Conservation (phyloP, 176 grass and related monocot species). For the Aegilops longissima region DNA sequence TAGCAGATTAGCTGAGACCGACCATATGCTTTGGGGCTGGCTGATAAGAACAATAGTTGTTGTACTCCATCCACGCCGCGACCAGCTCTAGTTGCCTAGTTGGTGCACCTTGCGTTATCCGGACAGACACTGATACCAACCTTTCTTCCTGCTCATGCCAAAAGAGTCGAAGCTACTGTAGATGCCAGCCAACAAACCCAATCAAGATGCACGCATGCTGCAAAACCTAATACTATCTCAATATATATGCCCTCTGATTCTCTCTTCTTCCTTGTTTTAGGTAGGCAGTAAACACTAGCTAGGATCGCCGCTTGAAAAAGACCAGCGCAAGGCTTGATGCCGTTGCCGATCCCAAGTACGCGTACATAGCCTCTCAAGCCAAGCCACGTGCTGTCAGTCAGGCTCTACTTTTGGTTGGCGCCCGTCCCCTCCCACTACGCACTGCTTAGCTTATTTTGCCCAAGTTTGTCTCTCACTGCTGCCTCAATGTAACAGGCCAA, state of each 20-base stretch:
- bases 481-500: slow-evolving; percentile 26
- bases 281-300: background rate
- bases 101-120: background rate
- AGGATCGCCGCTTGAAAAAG: background rate
- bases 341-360: background rate
- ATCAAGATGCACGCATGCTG: background rate
- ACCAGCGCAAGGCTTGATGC: background rate
- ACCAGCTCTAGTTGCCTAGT: background rate
- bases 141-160: background rate
- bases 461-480: background rate
- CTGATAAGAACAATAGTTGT: too few species aligned
- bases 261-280: background rate
- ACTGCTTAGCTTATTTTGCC: background rate
- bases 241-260: background rate
- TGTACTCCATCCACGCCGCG: background rate
- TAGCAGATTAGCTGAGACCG: background rate
- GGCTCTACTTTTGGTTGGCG: slow-evolving; percentile 17
- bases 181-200: background rate
- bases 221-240: background rate
- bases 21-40: too few species aligned
- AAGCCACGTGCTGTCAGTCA: background rate
- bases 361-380: background rate
- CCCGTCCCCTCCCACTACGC: background rate
- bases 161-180: background rate
- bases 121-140: background rate